Percentiles rank a stretch among this genome's conserved stretches.
phyloP scores from a whole-genome alignment of 257 asterid genomes.

The Penstemon newberryi region DNA sequence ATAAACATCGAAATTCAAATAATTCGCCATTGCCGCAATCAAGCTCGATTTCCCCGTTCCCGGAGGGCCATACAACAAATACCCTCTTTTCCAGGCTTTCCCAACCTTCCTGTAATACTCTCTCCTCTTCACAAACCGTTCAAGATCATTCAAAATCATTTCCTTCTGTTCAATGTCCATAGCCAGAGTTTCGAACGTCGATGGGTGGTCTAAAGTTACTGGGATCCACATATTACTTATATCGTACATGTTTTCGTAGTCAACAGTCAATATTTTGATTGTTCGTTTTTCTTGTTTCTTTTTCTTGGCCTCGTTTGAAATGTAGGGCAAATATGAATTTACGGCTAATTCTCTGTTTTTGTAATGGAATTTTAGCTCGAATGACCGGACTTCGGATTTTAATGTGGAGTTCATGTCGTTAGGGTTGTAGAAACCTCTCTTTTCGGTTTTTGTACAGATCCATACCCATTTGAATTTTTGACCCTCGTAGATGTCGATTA shows the following conservation, averaged over 20 bases:
- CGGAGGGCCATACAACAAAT: constrained; percentile 74
- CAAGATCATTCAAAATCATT: constrained; percentile 47
- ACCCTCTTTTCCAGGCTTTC: constrained; percentile 81
- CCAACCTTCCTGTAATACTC: constrained; percentile 61
- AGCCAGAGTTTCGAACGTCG: constrained; percentile 64
- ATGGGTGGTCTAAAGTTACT: constrained; percentile 53
- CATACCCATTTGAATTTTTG: constrained; percentile 56
- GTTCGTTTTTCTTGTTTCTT: constrained; percentile 46
- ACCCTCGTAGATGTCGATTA: constrained; percentile 40
- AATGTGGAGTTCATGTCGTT: constrained; percentile 39
- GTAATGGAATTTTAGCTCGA: constrained; percentile 60
- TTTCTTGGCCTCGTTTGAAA: constrained; percentile 31
- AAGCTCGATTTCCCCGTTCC: constrained; percentile 82
- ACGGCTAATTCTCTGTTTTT: constrained; percentile 43
- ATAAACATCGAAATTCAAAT: constrained; percentile 61
- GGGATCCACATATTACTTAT: constrained; percentile 42
- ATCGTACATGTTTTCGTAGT: constrained; percentile 38
- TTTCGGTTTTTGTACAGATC: constrained; percentile 30
- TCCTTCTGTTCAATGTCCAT: constrained; percentile 54
- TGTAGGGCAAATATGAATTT: constrained; percentile 44
- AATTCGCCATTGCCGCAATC: constrained; percentile 78
- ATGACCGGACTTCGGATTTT: constrained; percentile 50
- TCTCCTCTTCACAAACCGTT: constrained; percentile 48
- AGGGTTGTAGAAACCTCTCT: constrained; percentile 34
- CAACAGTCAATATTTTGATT: constrained; percentile 50